Conservation (phyloP, 768 basidiomycete species). For the Tulasnella calospora region DNA sequence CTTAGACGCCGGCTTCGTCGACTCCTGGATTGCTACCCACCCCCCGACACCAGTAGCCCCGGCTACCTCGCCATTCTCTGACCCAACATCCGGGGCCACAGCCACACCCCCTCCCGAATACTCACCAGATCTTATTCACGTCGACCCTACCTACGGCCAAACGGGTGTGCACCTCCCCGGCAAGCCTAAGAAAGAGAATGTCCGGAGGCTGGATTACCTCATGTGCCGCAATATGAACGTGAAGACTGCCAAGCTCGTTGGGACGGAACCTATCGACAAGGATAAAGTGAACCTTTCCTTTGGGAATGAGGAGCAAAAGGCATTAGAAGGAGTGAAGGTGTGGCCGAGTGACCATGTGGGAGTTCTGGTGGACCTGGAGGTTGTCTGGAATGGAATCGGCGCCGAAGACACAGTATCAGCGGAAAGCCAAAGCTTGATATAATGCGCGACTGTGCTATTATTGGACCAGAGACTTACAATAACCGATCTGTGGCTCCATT, state of each 20-base stretch:
- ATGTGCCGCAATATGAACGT: background rate
- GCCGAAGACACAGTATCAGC: background rate
- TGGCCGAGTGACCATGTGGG: slow-evolving; percentile 22
- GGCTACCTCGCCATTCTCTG: background rate
- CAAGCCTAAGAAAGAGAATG: background rate
- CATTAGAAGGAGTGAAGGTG: background rate
- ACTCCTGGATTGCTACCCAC: slow-evolving; percentile 12
- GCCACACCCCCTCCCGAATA: background rate
- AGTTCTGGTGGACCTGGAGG: slow-evolving; percentile 10
- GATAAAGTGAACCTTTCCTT: background rate
- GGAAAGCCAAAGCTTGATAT: background rate
- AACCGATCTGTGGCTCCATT: no score
- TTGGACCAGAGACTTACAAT: no score
- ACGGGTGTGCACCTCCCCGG: background rate
- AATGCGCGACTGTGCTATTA: background rate
- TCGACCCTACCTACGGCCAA: slow-evolving; percentile 1
- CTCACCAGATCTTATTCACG: background rate
- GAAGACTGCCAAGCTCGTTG: background rate
- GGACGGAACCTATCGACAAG: background rate
- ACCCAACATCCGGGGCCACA: background rate
- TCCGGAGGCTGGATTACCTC: slow-evolving; percentile 2
- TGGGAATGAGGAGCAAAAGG: background rate
- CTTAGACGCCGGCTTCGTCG: slow-evolving; percentile 4
- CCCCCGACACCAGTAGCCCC: background rate
- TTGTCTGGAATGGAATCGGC: background rate